Conservation (phyloP, 2,329 filamentous ascomycete genomes). For the Cladosporium velox region DNA sequence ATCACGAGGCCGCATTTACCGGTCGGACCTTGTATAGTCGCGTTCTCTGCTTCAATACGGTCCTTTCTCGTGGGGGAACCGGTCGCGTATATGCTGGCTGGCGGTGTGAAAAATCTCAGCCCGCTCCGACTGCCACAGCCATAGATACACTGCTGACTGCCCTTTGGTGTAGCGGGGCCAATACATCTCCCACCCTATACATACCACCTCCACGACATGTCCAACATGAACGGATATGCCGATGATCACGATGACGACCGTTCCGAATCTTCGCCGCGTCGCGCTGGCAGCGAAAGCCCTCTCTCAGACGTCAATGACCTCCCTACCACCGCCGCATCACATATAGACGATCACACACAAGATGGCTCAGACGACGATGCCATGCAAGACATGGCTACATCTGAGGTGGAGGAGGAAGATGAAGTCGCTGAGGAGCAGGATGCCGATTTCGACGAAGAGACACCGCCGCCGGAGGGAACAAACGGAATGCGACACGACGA, state of each 20-base stretch:
- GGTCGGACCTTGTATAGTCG: constrained; percentile 43
- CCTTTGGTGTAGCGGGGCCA: constrained; percentile 57
- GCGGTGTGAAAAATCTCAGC: constrained; percentile 35
- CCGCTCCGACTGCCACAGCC: constrained; percentile 31
- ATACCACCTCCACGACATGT: constrained; percentile 48
- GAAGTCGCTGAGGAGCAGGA: constrained; percentile 56
- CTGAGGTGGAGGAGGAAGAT: constrained; percentile 51
- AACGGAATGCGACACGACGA: constrained; percentile 57
- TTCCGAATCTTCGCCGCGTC: constrained; percentile 46
- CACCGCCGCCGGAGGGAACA: constrained; percentile 45
- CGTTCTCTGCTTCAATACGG: constrained; percentile 28
- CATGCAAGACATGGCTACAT: constrained; percentile 47
- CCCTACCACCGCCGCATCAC: constrained; percentile 46
- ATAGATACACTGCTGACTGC: constrained; percentile 45
- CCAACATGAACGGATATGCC: constrained; percentile 67
- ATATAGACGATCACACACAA: constrained; percentile 40
- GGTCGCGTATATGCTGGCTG: constrained; percentile 45
- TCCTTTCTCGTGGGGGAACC: constrained; percentile 40
- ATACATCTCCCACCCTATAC: constrained; percentile 64
- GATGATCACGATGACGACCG: constrained; percentile 56
- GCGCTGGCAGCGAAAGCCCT: constrained; percentile 70
- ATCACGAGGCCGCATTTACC: constrained; percentile 36
- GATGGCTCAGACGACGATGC: constrained; percentile 46
- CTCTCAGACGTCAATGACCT: constrained; percentile 69
- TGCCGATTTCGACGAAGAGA: constrained; percentile 74